phyloP scores from a whole-genome alignment of 306 rosid genomes.

The Trifolium dubium region DNA sequence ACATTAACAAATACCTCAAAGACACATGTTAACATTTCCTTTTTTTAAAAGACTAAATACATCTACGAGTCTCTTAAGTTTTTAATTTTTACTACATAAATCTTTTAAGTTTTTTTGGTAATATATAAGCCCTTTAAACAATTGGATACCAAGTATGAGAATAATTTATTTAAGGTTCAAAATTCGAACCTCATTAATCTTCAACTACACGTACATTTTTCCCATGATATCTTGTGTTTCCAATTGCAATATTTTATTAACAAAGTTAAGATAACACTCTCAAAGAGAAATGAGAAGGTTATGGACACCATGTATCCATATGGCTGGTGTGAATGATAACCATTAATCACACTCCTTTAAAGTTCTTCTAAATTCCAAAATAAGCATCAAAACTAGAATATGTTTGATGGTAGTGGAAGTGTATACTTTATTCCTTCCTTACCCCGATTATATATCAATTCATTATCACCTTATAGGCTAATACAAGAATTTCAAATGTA shows the following conservation, averaged over 20 bases:
- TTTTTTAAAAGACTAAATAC: too few relatives aligned
- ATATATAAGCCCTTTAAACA: too few relatives aligned
- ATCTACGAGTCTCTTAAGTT: too few relatives aligned
- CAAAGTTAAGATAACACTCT: not conserved
- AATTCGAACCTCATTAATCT: not conserved
- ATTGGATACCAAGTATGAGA: too few relatives aligned
- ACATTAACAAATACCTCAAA: too few relatives aligned
- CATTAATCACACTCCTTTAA: slow-evolving; percentile 26
- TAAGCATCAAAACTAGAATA: slow-evolving; percentile 55
- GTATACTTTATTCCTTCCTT: slow-evolving; percentile 73
- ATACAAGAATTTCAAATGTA: slow-evolving; percentile 16
- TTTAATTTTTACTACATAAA: too few relatives aligned
- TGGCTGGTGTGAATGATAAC: not conserved
- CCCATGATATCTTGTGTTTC: not conserved
- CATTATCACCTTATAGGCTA: slow-evolving; percentile 6
- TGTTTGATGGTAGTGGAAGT: slow-evolving; percentile 54
- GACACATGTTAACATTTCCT: too few relatives aligned
- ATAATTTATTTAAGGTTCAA: not conserved
- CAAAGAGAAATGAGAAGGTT: not conserved
- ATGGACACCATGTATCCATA: not conserved
- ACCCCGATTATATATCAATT: slow-evolving; percentile 42
- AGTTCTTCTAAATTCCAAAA: slow-evolving; percentile 33
- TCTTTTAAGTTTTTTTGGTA: too few relatives aligned
- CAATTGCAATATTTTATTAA: not conserved
- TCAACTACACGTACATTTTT: not conserved